Percentiles rank a stretch among this genome's conserved stretches.
Conservation (phyloP, 169 alveolate species). For the Plasmodium knowlesi region DNA sequence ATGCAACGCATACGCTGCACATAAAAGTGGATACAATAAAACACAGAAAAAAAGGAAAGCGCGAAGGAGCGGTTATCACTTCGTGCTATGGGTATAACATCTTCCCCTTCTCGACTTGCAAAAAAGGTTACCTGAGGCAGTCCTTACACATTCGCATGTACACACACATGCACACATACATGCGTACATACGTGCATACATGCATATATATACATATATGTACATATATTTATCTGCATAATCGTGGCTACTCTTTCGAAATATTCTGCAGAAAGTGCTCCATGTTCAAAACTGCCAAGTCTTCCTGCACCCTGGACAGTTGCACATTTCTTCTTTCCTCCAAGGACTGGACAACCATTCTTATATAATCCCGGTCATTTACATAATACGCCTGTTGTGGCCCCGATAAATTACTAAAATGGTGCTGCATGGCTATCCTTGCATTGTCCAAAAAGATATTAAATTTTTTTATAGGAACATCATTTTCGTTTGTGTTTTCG, state of each 20-base stretch:
- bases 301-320: conserved; percentile 35
- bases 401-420: conserved; percentile 8
- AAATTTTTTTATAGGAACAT: conserved; percentile 28
- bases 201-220: background rate
- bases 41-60: background rate
- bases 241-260: background rate
- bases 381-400: conserved; percentile 5
- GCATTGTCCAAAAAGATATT: conserved; percentile 49
- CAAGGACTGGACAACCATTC: conserved; percentile 40
- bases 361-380: conserved; percentile 16
- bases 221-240: background rate
- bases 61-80: background rate
- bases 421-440: background rate
- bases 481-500: conserved; percentile 36
- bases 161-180: background rate
- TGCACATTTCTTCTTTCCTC: conserved; percentile 1
- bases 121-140: background rate
- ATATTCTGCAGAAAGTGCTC: background rate
- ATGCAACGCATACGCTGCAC: background rate
- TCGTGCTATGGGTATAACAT: background rate
- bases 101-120: background rate
- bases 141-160: background rate
- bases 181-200: no score
- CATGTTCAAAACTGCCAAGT: conserved; percentile 30
- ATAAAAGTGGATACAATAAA: background rate